Evolutionary conservation across 2,329 filamentous ascomycete species (phyloP).

Genomic region (Fusarium sp.): DNA sequence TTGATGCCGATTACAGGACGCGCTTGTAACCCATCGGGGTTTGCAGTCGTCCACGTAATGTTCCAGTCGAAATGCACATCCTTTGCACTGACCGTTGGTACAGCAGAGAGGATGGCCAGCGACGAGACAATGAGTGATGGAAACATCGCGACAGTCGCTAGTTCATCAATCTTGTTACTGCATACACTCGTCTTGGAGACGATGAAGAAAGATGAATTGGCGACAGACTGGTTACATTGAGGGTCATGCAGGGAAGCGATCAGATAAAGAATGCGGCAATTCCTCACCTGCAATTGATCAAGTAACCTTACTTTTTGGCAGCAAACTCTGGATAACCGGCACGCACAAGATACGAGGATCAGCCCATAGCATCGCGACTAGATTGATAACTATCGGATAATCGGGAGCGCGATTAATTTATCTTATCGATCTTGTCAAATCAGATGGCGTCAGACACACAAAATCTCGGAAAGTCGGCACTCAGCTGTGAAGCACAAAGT

Average conservation of each 20-base stretch:
- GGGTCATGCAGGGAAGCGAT: neutral
- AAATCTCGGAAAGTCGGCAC: neutral
- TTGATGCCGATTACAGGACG: neutral
- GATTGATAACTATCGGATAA: neutral
- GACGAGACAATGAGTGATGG: neutral
- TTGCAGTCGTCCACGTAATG: neutral
- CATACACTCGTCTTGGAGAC: too few relatives aligned
- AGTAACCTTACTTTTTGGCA: neutral
- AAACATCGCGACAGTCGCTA: neutral
- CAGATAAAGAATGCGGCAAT: neutral
- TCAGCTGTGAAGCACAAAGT: neutral
- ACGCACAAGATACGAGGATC: neutral
- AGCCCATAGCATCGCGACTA: neutral
- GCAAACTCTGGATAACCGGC: neutral
- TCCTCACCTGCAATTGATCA: neutral
- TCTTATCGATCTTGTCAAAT: slow-evolving; percentile 6
- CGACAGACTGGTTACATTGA: neutral
- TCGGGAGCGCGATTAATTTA: neutral
- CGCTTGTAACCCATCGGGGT: neutral
- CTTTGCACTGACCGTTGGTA: neutral
- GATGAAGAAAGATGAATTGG: neutral
- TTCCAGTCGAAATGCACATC: neutral
- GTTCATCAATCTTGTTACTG: neutral
- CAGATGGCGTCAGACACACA: neutral
- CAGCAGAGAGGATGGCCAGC: neutral